Base-by-base conservation (phyloP, 2,329 filamentous ascomycete genomes). In the Davidsoniella australis region DNA sequence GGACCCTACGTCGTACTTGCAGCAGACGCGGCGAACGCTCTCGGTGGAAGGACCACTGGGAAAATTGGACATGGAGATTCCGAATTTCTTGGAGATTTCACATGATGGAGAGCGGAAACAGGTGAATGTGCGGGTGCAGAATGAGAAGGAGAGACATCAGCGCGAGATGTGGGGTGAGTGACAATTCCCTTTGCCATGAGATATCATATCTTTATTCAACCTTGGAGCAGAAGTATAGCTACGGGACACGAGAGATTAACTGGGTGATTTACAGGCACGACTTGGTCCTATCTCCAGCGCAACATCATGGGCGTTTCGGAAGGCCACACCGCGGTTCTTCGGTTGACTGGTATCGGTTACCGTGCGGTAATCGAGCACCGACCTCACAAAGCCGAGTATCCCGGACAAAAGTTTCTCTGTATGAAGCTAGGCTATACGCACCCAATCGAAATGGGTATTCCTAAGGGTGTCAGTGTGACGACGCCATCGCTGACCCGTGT, bases 341-440 rank as follows among this genome's bases (percentile, higher is more conserved):
- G 89, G 55, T 74, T 98, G 48, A 87, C 96, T 24, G 91, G 91
- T 60, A 91, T 98, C 52, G 91, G 91, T 53, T 98, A 95, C 73
- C 77, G 89, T 65, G 91, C 91, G 14, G 75, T 98, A 57, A 88
- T 96, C 64, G 68, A 79, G 52, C 80, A 74, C 38, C 83, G 83
- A 20, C 77, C 69, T 33, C 85, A 82, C 53, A 78, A 82, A 53
- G 76, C 82, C 51, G 71, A 79, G 60, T 95, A 80, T 61, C 77
- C 78, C 0, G 87, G 83, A 40, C 88, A 95, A 66, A 75, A 86
- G 62, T 94, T 94, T 58, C 80, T 98, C 40, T 86, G 83, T 55
- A 70, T 98, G 56, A 96, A 96, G 72, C 84, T 98, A 49, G 91
- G 91, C 51, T 98, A 87, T 67, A 94, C 89, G 54, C 91, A 98